Evolutionary conservation across 108 stramenopile species (phyloP).

Genomic region (Discostella pseudostelligera): DNA sequence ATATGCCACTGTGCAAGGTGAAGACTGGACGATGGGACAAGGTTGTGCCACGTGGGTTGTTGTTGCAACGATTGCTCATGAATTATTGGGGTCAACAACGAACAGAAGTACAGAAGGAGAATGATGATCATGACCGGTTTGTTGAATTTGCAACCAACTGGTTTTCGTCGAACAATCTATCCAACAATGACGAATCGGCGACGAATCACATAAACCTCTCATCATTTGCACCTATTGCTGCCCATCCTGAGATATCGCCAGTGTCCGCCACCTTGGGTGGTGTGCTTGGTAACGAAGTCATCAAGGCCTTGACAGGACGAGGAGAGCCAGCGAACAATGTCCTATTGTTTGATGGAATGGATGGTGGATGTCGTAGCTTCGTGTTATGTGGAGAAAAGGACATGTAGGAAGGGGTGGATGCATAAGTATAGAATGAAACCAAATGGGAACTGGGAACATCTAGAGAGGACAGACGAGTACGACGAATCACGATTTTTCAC

Average conservation of each 20-base stretch:
- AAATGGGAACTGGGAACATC: too few relatives aligned
- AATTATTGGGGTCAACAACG: constrained; percentile 57
- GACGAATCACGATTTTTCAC: too few relatives aligned
- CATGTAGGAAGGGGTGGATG: not conserved
- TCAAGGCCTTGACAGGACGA: constrained; percentile 89
- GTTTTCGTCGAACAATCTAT: constrained; percentile 31
- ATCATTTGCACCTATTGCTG: constrained; percentile 55
- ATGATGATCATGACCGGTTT: constrained; percentile 25
- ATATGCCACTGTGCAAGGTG: constrained; percentile 45
- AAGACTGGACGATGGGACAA: constrained; percentile 76
- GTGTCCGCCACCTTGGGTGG: constrained; percentile 94
- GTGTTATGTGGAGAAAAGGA: constrained; percentile 42
- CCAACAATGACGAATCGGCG: constrained; percentile 6
- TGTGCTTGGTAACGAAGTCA: constrained; percentile 91
- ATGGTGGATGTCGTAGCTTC: constrained; percentile 76
- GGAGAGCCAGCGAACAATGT: constrained; percentile 91
- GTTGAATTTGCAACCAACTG: constrained; percentile 35
- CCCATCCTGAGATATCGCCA: constrained; percentile 74
- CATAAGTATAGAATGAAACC: too few relatives aligned
- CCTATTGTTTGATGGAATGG: constrained; percentile 72
- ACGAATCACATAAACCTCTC: constrained; percentile 17
- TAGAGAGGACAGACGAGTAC: too few relatives aligned
- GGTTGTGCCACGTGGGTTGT: constrained; percentile 57
- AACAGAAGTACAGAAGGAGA: not conserved
- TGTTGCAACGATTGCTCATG: constrained; percentile 67